Evolutionary conservation across 2,329 filamentous ascomycete species (phyloP), one percentile per base, ranked within the genome.

Genomic region (Fusarium incarnatum): DNA sequence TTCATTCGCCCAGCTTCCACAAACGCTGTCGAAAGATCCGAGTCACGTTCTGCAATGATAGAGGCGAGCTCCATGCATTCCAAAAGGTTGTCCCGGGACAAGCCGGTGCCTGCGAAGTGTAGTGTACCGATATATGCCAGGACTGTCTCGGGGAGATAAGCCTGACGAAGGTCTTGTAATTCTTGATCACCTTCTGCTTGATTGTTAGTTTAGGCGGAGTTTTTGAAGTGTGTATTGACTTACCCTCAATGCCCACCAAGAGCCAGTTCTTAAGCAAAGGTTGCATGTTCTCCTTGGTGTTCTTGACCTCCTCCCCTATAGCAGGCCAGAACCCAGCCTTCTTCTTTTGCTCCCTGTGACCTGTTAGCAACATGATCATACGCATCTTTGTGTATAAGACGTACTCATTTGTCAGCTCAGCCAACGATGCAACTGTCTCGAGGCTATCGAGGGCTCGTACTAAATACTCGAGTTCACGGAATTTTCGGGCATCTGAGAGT

Each of bases 1-100:
- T 88, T 87, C 88, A 95, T 91, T 48, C 91, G 87, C 32, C 86
- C 86, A 5, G 88, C 86, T 57, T 86, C 84, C 57, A 89, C 79
- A 72, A 96, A 92, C 46, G 88, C 86, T 25, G 83, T 80, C 3
- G 91, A 88, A 42, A 95, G 80, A 71, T 91, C 89, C 25, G 89
- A 89, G 64, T 86, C 87, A 69, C 90, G 88, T 60, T 91, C 89
- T 3, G 95, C 93, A 53, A 97, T 87, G 4, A 90, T 78, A 2
- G 90, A 89, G 2, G 94, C 91, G 18, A 99, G 84, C 63, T 97
- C 93, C 92, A 99, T 95, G 74, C 91, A 92, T 76, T 95, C 90
- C 27, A 96, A 86, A 20, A 97, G 85, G 70, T 91, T 88, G 62
- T 95, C 92, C 45, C 94, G 89, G 47, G 89, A 91, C 45, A 97